Conservation (phyloP, 2,329 filamentous ascomycete genomes). For the Dactylellina parvicollis region DNA sequence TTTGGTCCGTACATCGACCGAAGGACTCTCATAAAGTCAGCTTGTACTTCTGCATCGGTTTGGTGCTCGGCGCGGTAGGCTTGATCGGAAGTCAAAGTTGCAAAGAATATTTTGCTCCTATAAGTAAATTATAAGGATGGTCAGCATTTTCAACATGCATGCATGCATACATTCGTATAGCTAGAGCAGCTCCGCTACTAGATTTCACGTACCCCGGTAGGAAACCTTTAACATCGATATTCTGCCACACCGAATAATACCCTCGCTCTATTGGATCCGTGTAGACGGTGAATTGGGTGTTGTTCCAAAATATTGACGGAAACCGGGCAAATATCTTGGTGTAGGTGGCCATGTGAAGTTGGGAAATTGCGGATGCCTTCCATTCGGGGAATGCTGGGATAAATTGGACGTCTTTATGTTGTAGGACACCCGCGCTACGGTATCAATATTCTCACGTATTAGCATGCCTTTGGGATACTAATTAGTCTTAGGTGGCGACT, state of each 20-base stretch:
- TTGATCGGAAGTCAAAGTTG: constrained; percentile 69
- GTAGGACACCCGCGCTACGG: constrained; percentile 69
- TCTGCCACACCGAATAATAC: constrained; percentile 73
- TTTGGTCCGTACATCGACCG: constrained; percentile 70
- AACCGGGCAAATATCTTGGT: constrained; percentile 79
- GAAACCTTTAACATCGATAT: constrained; percentile 69
- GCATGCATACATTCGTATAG: too few species aligned
- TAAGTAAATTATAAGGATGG: not conserved
- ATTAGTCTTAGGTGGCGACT: constrained; percentile 35
- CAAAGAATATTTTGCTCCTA: constrained; percentile 70
- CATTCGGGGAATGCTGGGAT: constrained; percentile 70
- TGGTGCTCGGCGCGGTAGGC: constrained; percentile 71
- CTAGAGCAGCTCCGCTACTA: not conserved
- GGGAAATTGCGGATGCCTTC: constrained; percentile 72
- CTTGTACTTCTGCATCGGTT: constrained; percentile 68
- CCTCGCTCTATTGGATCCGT: constrained; percentile 65
- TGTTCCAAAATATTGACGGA: constrained; percentile 73
- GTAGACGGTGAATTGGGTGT: constrained; percentile 68
- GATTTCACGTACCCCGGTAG: constrained; percentile 65
- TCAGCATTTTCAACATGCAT: too few species aligned
- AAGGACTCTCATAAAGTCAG: constrained; percentile 69
- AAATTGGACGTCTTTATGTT: constrained; percentile 70
- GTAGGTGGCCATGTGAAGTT: constrained; percentile 76
- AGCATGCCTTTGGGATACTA: not conserved
- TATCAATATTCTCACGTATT: not conserved